These are phyloP conservation scores for Dioszegia hungarica DNA, from an alignment of 768 basidiomycete genomes.

Conservation along the genomic window DNA sequence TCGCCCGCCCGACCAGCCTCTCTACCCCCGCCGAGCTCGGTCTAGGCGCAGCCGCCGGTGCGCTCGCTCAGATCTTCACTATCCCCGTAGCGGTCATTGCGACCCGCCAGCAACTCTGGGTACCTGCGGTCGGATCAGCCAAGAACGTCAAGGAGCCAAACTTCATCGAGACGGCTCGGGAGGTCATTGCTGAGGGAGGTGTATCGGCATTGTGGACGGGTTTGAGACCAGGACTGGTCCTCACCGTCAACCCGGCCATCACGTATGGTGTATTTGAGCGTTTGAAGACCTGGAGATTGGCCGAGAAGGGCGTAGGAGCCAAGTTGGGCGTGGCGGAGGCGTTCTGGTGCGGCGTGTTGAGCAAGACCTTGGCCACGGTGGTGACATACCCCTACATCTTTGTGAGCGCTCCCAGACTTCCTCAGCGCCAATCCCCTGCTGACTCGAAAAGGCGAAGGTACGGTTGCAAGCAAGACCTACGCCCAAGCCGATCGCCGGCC, in stretches of 20 bases:
- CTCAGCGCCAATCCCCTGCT: too few relatives aligned
- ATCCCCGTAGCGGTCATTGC: constrained; percentile 97
- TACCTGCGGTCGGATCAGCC: constrained; percentile 21
- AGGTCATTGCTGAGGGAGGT: constrained; percentile 63
- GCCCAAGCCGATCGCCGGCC: constrained; percentile 50
- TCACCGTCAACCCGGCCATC: constrained; percentile 95
- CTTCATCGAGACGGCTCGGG: constrained; percentile 70
- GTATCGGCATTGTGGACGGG: constrained; percentile 82
- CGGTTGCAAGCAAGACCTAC: constrained; percentile 76
- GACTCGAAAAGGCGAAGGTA: constrained; percentile 77
- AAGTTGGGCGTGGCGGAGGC: constrained; percentile 73
- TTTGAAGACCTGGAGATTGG: constrained; percentile 67
- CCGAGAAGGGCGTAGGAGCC: constrained; percentile 42
- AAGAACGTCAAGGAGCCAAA: constrained; percentile 48
- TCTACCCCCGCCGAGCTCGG: constrained; percentile 60
- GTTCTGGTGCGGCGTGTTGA: constrained; percentile 83
- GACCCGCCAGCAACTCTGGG: constrained; percentile 88
- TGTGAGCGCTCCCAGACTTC: constrained; percentile 23
- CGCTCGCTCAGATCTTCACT: constrained; percentile 93
- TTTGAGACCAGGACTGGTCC: constrained; percentile 82
- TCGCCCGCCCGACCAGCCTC: constrained; percentile 14
- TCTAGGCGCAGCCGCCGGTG: constrained; percentile 87
- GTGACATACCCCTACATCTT: constrained; percentile 55
- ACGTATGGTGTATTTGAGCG: constrained; percentile 94
- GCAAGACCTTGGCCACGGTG: constrained; percentile 92